These are phyloP conservation scores for Daedaleopsis sinensis DNA, from an alignment of 768 basidiomycete genomes.

Conservation along the genomic window DNA sequence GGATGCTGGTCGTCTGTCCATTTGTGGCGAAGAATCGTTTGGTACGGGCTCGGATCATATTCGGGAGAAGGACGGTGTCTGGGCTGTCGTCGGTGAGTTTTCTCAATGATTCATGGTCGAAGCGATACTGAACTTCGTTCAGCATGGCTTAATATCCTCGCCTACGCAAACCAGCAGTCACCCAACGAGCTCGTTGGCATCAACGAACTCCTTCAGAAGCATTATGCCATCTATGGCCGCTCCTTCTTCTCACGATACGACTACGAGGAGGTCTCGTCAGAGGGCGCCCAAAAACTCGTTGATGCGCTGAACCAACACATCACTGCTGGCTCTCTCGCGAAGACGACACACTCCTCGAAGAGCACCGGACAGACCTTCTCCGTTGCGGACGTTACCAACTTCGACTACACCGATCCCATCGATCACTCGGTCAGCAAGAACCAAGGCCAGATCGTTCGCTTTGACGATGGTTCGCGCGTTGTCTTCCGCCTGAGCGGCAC, in stretches of 20 bases:
- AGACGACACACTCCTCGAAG: conserved; percentile 66
- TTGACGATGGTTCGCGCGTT: conserved; percentile 90
- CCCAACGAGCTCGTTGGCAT: conserved; percentile 82
- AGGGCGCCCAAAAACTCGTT: conserved; percentile 87
- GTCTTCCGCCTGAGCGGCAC: conserved; percentile 97
- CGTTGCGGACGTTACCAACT: conserved; percentile 79
- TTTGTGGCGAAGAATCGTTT: conserved; percentile 99
- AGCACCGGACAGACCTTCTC: conserved; percentile 74
- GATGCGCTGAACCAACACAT: conserved; percentile 74
- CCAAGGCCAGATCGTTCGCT: conserved; percentile 93
- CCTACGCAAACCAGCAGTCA: conserved; percentile 79
- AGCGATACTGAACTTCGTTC: background rate
- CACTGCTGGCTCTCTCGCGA: conserved; percentile 65
- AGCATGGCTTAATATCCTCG: conserved; percentile 99
- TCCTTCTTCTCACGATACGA: conserved; percentile 99
- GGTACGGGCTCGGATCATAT: conserved; percentile 99
- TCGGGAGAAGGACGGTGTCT: conserved; percentile 98
- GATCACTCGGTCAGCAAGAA: conserved; percentile 91
- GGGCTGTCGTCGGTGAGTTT: conserved; percentile 89
- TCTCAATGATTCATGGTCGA: background rate
- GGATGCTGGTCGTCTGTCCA: conserved; percentile 97
- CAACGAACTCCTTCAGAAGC: conserved; percentile 85
- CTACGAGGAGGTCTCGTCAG: conserved; percentile 96
- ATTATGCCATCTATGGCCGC: conserved; percentile 93
- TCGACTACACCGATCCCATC: conserved; percentile 98